Conservation (phyloP, 345 rosid species). For the Eutrema yunnanense region DNA sequence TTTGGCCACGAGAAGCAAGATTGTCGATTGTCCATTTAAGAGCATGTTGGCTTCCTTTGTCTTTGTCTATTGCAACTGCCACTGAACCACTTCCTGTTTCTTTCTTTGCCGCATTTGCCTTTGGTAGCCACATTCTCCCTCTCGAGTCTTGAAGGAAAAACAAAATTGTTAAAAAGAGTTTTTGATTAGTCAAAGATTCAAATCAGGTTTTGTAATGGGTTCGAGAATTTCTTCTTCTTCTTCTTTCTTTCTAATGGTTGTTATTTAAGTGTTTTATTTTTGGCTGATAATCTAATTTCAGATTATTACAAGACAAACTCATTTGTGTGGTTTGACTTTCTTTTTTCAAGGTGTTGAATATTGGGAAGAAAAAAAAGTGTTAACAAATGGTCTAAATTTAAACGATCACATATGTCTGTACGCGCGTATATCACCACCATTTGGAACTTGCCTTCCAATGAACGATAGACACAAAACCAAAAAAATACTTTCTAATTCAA, state of each 20-base stretch:
- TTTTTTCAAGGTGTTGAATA: not conserved
- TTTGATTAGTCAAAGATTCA: slow-evolving; percentile 2
- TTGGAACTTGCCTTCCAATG: slow-evolving; percentile 16
- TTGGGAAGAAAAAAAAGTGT: not conserved
- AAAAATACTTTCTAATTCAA: not conserved
- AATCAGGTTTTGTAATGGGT: slow-evolving; percentile 12
- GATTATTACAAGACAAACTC: not conserved
- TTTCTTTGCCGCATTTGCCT: slow-evolving; percentile 31
- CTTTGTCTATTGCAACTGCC: slow-evolving; percentile 82
- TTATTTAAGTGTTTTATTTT: slow-evolving; percentile 26
- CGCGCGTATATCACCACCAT: not conserved
- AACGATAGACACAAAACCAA: not conserved
- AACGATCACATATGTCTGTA: not conserved
- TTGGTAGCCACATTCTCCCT: slow-evolving; percentile 39
- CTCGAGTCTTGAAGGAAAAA: not conserved
- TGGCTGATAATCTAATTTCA: slow-evolving; percentile 27
- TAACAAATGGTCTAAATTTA: slow-evolving; percentile 14
- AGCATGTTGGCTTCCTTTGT: slow-evolving; percentile 81
- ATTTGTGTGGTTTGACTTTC: slow-evolving; percentile 10
- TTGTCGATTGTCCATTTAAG: slow-evolving; percentile 74
- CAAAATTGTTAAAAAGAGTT: not conserved
- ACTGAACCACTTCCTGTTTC: slow-evolving; percentile 46
- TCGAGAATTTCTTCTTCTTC: not conserved
- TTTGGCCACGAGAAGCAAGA: slow-evolving; percentile 63
- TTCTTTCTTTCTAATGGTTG: slow-evolving; percentile 12